Conservation (phyloP, 2,329 filamentous ascomycete species). For the Neofusicoccum sp. region DNA sequence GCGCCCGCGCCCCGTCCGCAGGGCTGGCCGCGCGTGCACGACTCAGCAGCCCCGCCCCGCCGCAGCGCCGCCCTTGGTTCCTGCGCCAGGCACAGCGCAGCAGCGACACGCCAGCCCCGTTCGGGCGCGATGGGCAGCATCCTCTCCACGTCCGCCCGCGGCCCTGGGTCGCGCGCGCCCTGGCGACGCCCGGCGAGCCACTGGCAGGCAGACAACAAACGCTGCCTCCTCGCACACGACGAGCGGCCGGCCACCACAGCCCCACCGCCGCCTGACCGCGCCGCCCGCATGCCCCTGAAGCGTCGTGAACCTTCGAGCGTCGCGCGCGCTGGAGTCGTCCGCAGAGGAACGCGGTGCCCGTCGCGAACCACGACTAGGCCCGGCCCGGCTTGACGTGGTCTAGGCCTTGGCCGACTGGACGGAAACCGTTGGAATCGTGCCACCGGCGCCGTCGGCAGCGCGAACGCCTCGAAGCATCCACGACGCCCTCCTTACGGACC, state of each 20-base stretch:
- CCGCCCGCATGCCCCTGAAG: not conserved
- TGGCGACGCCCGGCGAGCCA: not conserved
- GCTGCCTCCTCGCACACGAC: slow-evolving; percentile 1
- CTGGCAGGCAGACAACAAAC: not conserved
- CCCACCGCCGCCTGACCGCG: slow-evolving; percentile 5
- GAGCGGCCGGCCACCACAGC: not conserved
- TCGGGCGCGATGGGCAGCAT: not conserved
- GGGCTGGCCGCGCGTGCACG: not conserved
- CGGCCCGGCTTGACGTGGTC: not conserved
- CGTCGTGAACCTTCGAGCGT: not conserved
- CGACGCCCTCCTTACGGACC: not conserved
- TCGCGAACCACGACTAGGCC: not conserved
- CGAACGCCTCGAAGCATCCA: slow-evolving; percentile 5
- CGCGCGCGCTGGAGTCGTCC: not conserved
- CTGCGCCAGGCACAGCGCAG: not conserved
- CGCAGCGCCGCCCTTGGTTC: not conserved
- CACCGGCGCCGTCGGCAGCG: not conserved
- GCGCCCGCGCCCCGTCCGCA: not conserved
- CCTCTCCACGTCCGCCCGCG: not conserved
- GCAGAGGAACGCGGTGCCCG: not conserved
- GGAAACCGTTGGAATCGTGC: slow-evolving; percentile 3
- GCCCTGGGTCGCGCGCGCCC: slow-evolving; percentile 1
- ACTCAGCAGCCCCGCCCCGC: slow-evolving; percentile 8
- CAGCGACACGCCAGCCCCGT: not conserved
- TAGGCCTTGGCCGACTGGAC: not conserved